phyloP scores from a whole-genome alignment of 495 filamentous ascomycete genomes.

The Rhizodiscina lignyota region DNA sequence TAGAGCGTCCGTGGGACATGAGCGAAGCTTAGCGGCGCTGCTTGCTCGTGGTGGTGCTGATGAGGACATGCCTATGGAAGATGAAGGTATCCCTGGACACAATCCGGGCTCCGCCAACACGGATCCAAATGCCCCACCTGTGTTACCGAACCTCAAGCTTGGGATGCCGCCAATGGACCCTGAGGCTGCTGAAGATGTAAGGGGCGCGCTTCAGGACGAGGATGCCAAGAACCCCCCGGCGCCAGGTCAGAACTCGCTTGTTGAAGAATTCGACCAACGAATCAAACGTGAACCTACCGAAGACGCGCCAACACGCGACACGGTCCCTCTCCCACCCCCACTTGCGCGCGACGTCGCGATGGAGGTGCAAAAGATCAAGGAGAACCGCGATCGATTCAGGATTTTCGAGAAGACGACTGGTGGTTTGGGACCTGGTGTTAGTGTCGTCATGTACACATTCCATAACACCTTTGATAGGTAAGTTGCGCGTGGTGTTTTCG shows the following conservation, averaged over 20 bases:
- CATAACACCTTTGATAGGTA: slow-evolving; percentile 88
- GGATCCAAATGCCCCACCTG: slow-evolving; percentile 42
- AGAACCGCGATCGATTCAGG: slow-evolving; percentile 75
- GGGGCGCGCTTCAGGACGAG: slow-evolving; percentile 65
- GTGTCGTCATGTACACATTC: slow-evolving; percentile 90
- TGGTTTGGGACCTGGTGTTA: slow-evolving; percentile 62
- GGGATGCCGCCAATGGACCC: slow-evolving; percentile 67
- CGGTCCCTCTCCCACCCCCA: slow-evolving; percentile 73
- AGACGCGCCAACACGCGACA: slow-evolving; percentile 58
- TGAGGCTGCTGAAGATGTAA: slow-evolving; percentile 62
- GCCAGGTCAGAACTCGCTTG: slow-evolving; percentile 44
- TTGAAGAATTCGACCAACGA: slow-evolving; percentile 60
- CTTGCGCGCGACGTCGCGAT: slow-evolving; percentile 76
- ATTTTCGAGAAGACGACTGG: slow-evolving; percentile 69
- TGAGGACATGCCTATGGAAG: slow-evolving; percentile 55
- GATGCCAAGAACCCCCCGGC: slow-evolving; percentile 53
- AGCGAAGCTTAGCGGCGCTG: slow-evolving; percentile 67
- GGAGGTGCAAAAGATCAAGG: slow-evolving; percentile 88
- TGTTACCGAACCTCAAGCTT: slow-evolving; percentile 46
- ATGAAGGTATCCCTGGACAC: slow-evolving; percentile 87
- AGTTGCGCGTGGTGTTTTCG: slow-evolving; percentile 13
- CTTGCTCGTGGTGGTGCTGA: slow-evolving; percentile 41
- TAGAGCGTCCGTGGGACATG: slow-evolving; percentile 49
- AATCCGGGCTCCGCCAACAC: slow-evolving; percentile 70
- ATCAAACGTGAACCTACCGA: slow-evolving; percentile 86